phyloP scores from a whole-genome alignment of 2,329 filamentous ascomycete species.

The Harringtonia lauricola region DNA sequence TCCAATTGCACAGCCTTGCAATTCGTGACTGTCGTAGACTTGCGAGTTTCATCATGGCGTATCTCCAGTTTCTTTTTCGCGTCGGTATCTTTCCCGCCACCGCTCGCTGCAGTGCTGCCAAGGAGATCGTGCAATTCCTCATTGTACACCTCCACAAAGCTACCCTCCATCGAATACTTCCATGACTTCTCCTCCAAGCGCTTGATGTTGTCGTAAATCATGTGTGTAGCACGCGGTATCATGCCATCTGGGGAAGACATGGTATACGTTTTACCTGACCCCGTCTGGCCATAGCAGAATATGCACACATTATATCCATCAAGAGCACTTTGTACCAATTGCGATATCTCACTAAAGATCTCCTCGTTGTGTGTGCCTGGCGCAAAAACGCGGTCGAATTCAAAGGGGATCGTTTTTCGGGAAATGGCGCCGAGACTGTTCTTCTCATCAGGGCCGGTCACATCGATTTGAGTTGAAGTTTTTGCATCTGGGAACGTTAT shows the following conservation, averaged over 20 bases:
- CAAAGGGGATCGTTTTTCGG: constrained; percentile 73
- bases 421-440: constrained; percentile 67
- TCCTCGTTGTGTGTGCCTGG: constrained; percentile 68
- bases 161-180: constrained; percentile 88
- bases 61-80: constrained; percentile 82
- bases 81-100: constrained; percentile 45
- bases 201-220: constrained; percentile 85
- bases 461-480: constrained; percentile 76
- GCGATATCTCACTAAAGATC: constrained; percentile 92
- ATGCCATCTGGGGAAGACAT: constrained; percentile 90
- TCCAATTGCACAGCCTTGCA: constrained; percentile 67
- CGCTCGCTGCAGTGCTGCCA: constrained; percentile 22
- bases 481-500: constrained; percentile 74
- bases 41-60: constrained; percentile 70
- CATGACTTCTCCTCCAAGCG: constrained; percentile 83
- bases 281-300: constrained; percentile 96
- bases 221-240: constrained; percentile 85
- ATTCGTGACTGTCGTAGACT: constrained; percentile 73
- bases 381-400: constrained; percentile 87
- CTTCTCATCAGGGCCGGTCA: constrained; percentile 74
- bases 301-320: constrained; percentile 99
- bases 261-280: constrained; percentile 91
- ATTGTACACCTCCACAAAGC: constrained; percentile 96
- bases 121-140: constrained; percentile 91
- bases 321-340: constrained; percentile 89